A percentile compares a stretch with the other conserved stretches of the same genome.
These are phyloP conservation scores for Crithidia bombi DNA, from an alignment of 208 protist genomes.

Conservation along the genomic window DNA sequence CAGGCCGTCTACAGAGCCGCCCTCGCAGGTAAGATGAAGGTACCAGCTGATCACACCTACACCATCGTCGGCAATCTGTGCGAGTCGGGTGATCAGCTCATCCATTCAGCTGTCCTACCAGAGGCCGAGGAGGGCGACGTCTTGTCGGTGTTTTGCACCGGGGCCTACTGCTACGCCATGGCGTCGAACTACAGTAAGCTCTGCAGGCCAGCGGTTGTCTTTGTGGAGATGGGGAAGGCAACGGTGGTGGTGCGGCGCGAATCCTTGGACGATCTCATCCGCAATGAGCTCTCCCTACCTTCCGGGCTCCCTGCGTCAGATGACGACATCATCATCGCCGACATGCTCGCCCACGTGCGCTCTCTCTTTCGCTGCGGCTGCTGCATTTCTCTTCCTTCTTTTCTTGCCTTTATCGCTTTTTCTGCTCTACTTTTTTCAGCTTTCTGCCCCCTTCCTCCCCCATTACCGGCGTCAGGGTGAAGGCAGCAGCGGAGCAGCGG, in stretches of 20 bases:
- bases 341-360: no score
- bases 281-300: constrained; percentile 5
- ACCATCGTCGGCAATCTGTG: constrained; percentile 17
- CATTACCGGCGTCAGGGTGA: no score
- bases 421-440: no score
- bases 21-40: constrained; percentile 1
- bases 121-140: constrained; percentile 4
- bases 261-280: constrained; percentile 9
- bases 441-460: no score
- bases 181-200: constrained; percentile 26
- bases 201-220: constrained; percentile 16
- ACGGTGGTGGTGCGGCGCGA: constrained; percentile 15
- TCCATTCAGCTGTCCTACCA: not conserved
- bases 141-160: constrained; percentile 19
- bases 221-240: not conserved
- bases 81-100: constrained; percentile 19
- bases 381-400: no score
- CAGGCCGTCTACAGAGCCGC: constrained; percentile 18
- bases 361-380: no score
- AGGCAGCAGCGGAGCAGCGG: no score
- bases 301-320: not conserved
- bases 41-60: constrained; percentile 5
- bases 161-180: constrained; percentile 25
- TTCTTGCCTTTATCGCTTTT: no score
- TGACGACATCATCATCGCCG: not conserved